phyloP scores from a whole-genome alignment of 495 filamentous ascomycete genomes.

The Podospora anserina region DNA sequence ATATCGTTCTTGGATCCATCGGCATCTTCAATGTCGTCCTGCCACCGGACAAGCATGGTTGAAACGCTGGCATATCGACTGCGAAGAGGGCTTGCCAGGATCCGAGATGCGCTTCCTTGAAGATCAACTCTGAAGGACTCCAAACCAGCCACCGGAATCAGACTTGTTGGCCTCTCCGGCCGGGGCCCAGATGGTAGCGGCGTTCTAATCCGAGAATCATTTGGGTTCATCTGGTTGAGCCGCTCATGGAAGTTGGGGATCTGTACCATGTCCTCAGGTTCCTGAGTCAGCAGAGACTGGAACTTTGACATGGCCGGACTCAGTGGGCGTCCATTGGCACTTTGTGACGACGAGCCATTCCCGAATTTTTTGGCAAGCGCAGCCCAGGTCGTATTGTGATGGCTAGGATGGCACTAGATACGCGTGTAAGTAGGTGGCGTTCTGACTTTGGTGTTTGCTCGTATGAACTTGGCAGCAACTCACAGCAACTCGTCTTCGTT shows the following conservation, averaged over 20 bases:
- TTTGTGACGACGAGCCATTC: conserved; percentile 33
- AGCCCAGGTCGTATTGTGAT: conserved; percentile 52
- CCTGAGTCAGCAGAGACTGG: conserved; percentile 37
- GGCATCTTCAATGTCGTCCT: conserved; percentile 41
- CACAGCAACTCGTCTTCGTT: conserved; percentile 49
- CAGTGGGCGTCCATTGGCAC: conserved; percentile 36
- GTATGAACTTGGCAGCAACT: conserved; percentile 24
- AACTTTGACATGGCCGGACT: conserved; percentile 40
- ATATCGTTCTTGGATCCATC: conserved; percentile 30
- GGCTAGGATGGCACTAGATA: conserved; percentile 47
- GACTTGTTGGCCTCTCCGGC: conserved; percentile 38
- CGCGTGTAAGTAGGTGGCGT: conserved; percentile 12
- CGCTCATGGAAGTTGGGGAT: conserved; percentile 14
- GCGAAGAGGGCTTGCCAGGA: conserved; percentile 40
- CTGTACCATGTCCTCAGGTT: conserved; percentile 39
- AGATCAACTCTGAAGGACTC: conserved; percentile 41
- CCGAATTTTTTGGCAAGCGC: conserved; percentile 45
- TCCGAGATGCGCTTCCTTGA: conserved; percentile 39
- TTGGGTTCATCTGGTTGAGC: conserved; percentile 32
- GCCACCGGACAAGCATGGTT: conserved; percentile 46
- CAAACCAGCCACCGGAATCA: conserved; percentile 35
- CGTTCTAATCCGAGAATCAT: conserved; percentile 45
- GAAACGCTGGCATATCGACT: conserved; percentile 44
- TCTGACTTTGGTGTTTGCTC: conserved; percentile 5
- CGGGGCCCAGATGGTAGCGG: conserved; percentile 47